Conservation (phyloP, 1,284 basidiomycete species). For the Tranzscheliella williamsii region DNA sequence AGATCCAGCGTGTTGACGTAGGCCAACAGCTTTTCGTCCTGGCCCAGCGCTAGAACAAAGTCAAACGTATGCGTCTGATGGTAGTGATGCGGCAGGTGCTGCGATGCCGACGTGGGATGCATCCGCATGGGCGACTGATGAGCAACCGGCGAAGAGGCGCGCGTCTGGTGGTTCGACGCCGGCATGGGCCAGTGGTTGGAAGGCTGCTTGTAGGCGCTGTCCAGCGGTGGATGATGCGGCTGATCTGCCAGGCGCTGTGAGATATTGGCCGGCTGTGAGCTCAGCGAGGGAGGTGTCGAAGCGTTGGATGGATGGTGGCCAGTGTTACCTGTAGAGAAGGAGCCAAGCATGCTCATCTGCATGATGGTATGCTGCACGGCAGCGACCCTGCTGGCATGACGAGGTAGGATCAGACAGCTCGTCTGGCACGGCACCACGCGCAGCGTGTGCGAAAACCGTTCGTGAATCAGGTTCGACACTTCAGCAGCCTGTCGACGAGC, state of each 20-base stretch:
- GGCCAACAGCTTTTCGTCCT: constrained; percentile 54
- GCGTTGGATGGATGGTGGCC: constrained; percentile 9
- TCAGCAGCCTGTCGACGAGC: constrained; percentile 82
- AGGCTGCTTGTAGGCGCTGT: constrained; percentile 48
- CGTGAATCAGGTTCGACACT: constrained; percentile 81
- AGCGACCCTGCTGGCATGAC: constrained; percentile 77
- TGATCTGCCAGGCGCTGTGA: constrained; percentile 32
- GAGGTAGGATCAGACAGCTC: constrained; percentile 75
- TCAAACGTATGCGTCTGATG: constrained; percentile 51
- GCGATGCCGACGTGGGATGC: constrained; percentile 7
- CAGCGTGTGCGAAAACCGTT: constrained; percentile 56
- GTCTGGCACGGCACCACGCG: constrained; percentile 51
- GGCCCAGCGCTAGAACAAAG: constrained; percentile 55
- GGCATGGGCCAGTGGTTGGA: constrained; percentile 48
- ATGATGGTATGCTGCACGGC: constrained; percentile 67
- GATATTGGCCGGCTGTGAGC: constrained; percentile 17
- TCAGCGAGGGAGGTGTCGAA: constrained; percentile 15
- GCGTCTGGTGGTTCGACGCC: constrained; percentile 8
- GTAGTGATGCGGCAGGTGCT: constrained; percentile 29
- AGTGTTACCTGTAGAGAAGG: constrained; percentile 3
- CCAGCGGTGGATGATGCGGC: constrained; percentile 24
- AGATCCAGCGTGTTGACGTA: constrained; percentile 56
- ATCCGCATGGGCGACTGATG: constrained; percentile 4
- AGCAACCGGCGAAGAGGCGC: constrained; percentile 17
- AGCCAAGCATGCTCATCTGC: constrained; percentile 39